phyloP scores from a whole-genome alignment of 2,329 filamentous ascomycete genomes.

The Fusarium dimerum region DNA sequence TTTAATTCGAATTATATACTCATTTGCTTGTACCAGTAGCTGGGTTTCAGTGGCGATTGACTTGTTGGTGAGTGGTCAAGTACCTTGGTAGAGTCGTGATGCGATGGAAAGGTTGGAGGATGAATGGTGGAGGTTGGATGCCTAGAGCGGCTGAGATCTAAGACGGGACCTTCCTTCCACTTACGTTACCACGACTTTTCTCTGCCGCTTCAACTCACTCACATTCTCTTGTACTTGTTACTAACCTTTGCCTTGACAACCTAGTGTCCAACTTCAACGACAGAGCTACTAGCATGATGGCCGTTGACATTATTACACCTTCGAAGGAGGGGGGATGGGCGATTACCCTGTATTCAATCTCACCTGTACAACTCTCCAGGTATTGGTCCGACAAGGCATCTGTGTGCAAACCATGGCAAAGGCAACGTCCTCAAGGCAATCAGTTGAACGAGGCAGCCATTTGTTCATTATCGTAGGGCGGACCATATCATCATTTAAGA shows the following conservation, averaged over 20 bases:
- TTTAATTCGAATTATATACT: conserved; percentile 10
- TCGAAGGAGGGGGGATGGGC: too few species aligned
- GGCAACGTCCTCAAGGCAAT: too few species aligned
- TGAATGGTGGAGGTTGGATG: not conserved
- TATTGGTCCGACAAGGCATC: not conserved
- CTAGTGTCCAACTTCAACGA: too few species aligned
- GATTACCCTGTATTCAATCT: too few species aligned
- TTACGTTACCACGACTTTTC: not conserved
- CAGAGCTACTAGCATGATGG: too few species aligned
- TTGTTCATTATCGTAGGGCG: not conserved
- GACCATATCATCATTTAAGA: not conserved
- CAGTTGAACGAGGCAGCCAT: conserved; percentile 9
- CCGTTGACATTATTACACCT: too few species aligned
- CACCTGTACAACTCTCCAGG: too few species aligned
- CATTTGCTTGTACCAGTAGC: too few species aligned
- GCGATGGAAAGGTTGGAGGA: not conserved
- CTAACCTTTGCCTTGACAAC: not conserved
- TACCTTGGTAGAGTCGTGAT: not conserved
- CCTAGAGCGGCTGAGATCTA: not conserved
- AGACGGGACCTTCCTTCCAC: not conserved
- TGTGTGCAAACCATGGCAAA: too few species aligned
- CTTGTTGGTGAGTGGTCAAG: not conserved
- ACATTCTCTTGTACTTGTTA: not conserved
- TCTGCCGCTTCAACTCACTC: not conserved
- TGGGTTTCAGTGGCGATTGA: not conserved